These are phyloP conservation scores for Agaricales sp. DNA, from an alignment of 1,284 basidiomycete species.

Conservation along the genomic window DNA sequence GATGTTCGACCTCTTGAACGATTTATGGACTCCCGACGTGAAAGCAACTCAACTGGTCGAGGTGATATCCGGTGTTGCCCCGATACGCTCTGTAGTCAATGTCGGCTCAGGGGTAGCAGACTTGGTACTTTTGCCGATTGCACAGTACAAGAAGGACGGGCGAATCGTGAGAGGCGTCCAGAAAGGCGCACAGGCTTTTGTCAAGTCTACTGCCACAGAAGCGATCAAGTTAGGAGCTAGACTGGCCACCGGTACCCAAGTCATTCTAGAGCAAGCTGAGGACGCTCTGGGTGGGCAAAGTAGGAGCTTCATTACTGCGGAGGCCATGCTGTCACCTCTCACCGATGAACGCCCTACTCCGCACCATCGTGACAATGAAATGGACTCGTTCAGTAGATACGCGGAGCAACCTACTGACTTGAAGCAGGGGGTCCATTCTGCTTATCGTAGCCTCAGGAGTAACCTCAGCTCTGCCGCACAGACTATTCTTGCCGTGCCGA, in stretches of 20 bases:
- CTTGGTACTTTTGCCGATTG: constrained; percentile 89
- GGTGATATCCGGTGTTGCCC: constrained; percentile 93
- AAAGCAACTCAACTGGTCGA: constrained; percentile 97
- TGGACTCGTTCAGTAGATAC: constrained; percentile 73
- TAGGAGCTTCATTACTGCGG: constrained; percentile 51
- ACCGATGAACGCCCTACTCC: constrained; percentile 15
- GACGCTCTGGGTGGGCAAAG: constrained; percentile 80
- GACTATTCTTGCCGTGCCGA: constrained; percentile 95
- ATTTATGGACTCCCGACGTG: constrained; percentile 98
- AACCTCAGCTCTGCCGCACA: constrained; percentile 93
- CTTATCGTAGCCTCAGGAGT: constrained; percentile 75
- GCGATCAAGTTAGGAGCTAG: constrained; percentile 92
- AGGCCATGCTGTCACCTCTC: constrained; percentile 39
- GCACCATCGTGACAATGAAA: constrained; percentile 23
- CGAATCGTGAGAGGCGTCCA: constrained; percentile 90
- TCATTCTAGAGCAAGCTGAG: constrained; percentile 93
- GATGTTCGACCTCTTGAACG: constrained; percentile 86
- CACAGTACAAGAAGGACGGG: constrained; percentile 96
- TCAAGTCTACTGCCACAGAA: constrained; percentile 89
- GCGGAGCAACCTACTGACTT: constrained; percentile 83
- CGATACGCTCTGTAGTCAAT: constrained; percentile 92
- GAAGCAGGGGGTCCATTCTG: constrained; percentile 81
- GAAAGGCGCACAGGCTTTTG: constrained; percentile 86
- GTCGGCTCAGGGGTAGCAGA: constrained; percentile 96
- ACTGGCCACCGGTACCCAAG: constrained; percentile 93